Conservation (phyloP, 371 early-diverging fungal genomes). For the Apophysomyces trapeziformis region DNA sequence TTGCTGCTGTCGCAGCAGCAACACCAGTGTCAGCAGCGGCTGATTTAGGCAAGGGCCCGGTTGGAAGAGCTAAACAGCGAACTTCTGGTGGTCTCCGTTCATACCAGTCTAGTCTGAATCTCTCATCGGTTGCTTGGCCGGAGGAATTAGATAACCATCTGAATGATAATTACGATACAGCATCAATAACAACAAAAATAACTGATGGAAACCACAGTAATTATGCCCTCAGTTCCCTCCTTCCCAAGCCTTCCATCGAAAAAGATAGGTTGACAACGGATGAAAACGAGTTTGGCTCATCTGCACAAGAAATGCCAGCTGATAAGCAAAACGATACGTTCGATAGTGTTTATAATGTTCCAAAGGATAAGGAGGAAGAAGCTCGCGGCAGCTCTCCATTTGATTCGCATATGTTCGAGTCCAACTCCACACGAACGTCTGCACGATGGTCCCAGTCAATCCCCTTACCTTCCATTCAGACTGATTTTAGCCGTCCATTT, state of each 20-base stretch:
- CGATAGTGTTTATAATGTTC: neutral
- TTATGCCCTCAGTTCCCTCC: neutral
- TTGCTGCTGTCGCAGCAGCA: neutral
- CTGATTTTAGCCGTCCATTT: conserved; percentile 17
- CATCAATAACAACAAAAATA: conserved; percentile 5
- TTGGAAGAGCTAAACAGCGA: neutral
- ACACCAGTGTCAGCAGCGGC: neutral
- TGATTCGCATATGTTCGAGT: neutral
- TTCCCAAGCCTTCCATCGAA: neutral
- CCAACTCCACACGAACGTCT: conserved; percentile 14
- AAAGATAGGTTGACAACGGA: neutral
- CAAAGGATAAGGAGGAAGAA: neutral
- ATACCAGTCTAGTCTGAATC: conserved; percentile 19
- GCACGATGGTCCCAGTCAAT: conserved; percentile 28
- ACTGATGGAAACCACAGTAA: conserved; percentile 5
- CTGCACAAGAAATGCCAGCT: conserved; percentile 5
- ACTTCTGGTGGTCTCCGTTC: conserved; percentile 7
- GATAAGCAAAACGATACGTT: neutral
- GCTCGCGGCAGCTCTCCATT: neutral
- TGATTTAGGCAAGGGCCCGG: too few relatives aligned
- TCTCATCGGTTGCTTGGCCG: conserved; percentile 13
- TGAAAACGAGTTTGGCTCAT: neutral
- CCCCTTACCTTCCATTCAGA: conserved; percentile 22
- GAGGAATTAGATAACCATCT: conserved; percentile 11
- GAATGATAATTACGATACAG: conserved; percentile 12